A percentile compares a stretch with the other conserved stretches of the same genome.
Conservation (phyloP, 768 basidiomycete species). For the Grammothele lineata region DNA sequence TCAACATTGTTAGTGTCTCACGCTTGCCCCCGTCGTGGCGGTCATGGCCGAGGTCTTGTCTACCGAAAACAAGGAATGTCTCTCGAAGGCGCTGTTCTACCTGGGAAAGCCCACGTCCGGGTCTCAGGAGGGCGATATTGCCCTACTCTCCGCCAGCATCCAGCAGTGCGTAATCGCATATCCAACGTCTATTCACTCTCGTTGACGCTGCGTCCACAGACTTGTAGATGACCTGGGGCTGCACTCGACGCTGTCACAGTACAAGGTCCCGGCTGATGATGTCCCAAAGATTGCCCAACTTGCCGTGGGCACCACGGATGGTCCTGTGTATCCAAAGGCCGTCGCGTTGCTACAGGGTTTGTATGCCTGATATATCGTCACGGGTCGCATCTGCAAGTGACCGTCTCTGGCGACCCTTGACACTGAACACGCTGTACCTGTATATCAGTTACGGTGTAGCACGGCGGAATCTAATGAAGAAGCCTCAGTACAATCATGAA, state of each 20-base stretch:
- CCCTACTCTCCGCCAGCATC: slow-evolving; percentile 50
- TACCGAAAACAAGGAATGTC: slow-evolving; percentile 56
- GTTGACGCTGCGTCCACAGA: slow-evolving; percentile 28
- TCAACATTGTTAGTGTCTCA: slow-evolving; percentile 51
- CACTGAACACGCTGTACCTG: too few relatives aligned
- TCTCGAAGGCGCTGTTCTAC: slow-evolving; percentile 55
- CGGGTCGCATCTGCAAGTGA: too few relatives aligned
- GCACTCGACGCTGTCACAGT: slow-evolving; percentile 51
- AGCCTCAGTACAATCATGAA: too few relatives aligned
- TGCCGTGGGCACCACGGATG: slow-evolving; percentile 40
- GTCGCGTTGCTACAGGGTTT: slow-evolving; percentile 44
- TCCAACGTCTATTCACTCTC: background rate
- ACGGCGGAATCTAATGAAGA: too few relatives aligned
- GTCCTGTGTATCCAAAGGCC: slow-evolving; percentile 36
- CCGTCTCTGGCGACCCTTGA: too few relatives aligned
- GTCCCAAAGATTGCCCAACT: slow-evolving; percentile 45
- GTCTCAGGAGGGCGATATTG: slow-evolving; percentile 56
- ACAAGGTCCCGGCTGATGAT: slow-evolving; percentile 60
- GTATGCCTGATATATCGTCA: background rate
- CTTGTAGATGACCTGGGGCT: slow-evolving; percentile 59
- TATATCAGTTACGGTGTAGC: too few relatives aligned
- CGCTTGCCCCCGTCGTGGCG: slow-evolving; percentile 58
- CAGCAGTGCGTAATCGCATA: slow-evolving; percentile 39
- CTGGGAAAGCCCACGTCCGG: slow-evolving; percentile 58
- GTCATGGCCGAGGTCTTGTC: slow-evolving; percentile 56